phyloP scores from a whole-genome alignment of 192 early-diverging fungal genomes.

The Coemansia sp. region DNA sequence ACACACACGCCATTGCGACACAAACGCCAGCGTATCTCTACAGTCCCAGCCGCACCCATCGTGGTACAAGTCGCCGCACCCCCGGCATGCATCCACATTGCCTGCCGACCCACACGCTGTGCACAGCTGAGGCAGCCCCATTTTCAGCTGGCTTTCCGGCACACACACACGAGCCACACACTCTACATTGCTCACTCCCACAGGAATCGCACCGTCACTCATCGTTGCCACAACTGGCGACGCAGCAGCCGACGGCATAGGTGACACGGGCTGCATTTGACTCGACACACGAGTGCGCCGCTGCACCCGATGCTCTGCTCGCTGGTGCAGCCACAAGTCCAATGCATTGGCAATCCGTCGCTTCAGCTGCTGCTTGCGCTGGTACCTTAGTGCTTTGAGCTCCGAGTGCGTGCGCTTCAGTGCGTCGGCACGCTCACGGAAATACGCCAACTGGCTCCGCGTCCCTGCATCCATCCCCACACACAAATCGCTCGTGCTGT shows the following conservation, averaged over 20 bases:
- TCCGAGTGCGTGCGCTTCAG: slow-evolving; percentile 30
- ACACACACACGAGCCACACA: background rate
- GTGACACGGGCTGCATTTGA: background rate
- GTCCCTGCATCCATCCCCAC: slow-evolving; percentile 17
- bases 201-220: background rate
- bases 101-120: slow-evolving; percentile 34
- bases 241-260: background rate
- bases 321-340: slow-evolving; percentile 24
- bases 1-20: slow-evolving; percentile 22
- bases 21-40: background rate
- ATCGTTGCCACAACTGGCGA: background rate
- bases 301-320: background rate
- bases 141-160: background rate
- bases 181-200: background rate
- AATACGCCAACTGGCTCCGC: slow-evolving; percentile 10
- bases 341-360: slow-evolving; percentile 26
- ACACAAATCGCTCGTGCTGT: background rate
- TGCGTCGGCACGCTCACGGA: slow-evolving; percentile 12
- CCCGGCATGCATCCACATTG: slow-evolving; percentile 26
- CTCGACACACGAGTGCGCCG: background rate
- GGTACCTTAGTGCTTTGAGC: slow-evolving; percentile 29
- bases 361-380: slow-evolving; percentile 35
- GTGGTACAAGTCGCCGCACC: slow-evolving; percentile 58
- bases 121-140: slow-evolving; percentile 15
- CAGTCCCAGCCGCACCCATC: slow-evolving; percentile 34